Evolutionary conservation across 2,329 filamentous ascomycete species (phyloP).

Genomic region (Coniosporium tulheliwenetii): DNA sequence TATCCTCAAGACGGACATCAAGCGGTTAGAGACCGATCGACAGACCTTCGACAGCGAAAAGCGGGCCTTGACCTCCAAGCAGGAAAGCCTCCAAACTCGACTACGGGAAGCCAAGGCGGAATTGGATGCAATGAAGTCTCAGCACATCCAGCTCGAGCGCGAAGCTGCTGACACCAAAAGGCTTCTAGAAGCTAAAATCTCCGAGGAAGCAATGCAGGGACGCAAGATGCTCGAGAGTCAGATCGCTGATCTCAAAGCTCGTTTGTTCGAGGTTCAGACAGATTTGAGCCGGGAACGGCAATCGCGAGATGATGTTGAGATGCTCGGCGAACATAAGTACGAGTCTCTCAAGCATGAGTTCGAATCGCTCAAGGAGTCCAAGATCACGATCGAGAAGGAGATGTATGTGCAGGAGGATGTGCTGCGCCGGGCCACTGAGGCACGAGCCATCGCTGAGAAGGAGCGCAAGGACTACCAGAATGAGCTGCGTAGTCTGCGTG

Average conservation of each 20-base stretch:
- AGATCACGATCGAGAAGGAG: slow-evolving; percentile 96
- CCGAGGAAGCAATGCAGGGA: slow-evolving; percentile 69
- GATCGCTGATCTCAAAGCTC: slow-evolving; percentile 70
- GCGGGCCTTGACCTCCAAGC: slow-evolving; percentile 52
- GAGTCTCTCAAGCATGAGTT: slow-evolving; percentile 71
- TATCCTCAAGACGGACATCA: slow-evolving; percentile 70
- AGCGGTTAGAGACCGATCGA: slow-evolving; percentile 68
- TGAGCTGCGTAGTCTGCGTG: slow-evolving; percentile 68
- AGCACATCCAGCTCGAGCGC: slow-evolving; percentile 69
- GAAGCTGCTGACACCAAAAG: slow-evolving; percentile 81
- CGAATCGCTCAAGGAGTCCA: slow-evolving; percentile 75
- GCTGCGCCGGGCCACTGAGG: slow-evolving; percentile 70
- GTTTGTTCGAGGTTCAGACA: slow-evolving; percentile 71
- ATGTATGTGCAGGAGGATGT: slow-evolving; percentile 92
- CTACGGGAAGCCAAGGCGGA: slow-evolving; percentile 80
- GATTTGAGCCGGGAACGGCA: slow-evolving; percentile 85
- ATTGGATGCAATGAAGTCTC: slow-evolving; percentile 69
- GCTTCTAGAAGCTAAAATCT: slow-evolving; percentile 73
- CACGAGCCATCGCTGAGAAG: slow-evolving; percentile 62
- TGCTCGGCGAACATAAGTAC: slow-evolving; percentile 80
- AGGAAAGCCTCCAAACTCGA: slow-evolving; percentile 60
- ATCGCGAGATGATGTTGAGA: slow-evolving; percentile 82
- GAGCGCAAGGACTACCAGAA: slow-evolving; percentile 80
- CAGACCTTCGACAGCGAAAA: slow-evolving; percentile 67
- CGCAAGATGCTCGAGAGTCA: slow-evolving; percentile 67